Conservation (phyloP, 2,329 filamentous ascomycete species). For the Colletotrichum filicis region DNA sequence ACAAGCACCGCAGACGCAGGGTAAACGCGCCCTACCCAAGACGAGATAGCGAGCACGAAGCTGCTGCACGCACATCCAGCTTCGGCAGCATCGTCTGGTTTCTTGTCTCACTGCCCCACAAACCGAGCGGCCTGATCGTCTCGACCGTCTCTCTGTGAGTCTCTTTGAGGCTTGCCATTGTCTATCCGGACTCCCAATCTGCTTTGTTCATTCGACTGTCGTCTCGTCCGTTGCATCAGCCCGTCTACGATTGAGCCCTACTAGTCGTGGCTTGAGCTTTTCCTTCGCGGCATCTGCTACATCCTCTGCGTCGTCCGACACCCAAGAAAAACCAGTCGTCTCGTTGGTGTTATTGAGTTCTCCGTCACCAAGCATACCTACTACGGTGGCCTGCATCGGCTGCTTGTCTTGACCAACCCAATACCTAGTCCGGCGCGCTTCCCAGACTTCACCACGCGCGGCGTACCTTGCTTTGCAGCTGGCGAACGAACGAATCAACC, state of each 20-base stretch:
- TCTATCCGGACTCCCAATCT: conserved; percentile 7
- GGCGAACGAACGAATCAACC: conserved; percentile 26
- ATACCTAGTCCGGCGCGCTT: conserved; percentile 20
- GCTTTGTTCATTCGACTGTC: neutral
- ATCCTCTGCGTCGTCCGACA: conserved; percentile 13
- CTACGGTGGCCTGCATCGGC: conserved; percentile 12
- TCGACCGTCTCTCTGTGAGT: neutral
- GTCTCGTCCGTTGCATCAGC: conserved; percentile 4
- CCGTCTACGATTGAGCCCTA: conserved; percentile 1
- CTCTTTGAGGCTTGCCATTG: neutral
- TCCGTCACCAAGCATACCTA: conserved; percentile 7
- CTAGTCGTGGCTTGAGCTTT: conserved; percentile 3
- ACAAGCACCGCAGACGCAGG: conserved; percentile 25
- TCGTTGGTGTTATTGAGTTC: conserved; percentile 13
- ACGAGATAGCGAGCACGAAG: conserved; percentile 17
- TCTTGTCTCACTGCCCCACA: conserved; percentile 27
- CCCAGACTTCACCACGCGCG: conserved; percentile 25
- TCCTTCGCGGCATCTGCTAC: conserved; percentile 17
- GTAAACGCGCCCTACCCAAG: conserved; percentile 28
- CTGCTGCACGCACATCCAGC: conserved; percentile 21
- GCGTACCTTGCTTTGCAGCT: conserved; percentile 30
- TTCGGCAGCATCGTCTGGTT: conserved; percentile 24
- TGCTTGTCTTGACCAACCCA: conserved; percentile 29
- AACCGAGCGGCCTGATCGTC: conserved; percentile 9
- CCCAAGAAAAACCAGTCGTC: conserved; percentile 14